phyloP scores from a whole-genome alignment of 768 basidiomycete genomes.

The Pleurotus pulmonarius region DNA sequence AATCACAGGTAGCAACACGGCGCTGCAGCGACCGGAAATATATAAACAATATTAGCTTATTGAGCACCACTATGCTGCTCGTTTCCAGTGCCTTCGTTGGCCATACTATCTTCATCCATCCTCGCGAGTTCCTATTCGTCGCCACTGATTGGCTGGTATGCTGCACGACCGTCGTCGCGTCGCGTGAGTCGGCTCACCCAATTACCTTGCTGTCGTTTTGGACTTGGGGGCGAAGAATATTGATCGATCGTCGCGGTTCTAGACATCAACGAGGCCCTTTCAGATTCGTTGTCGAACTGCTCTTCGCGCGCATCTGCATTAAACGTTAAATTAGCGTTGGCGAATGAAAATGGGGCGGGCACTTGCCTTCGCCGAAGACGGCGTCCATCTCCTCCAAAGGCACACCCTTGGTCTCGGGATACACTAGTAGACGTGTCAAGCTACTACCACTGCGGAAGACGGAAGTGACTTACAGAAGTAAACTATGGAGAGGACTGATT shows the following conservation, averaged over 20 bases:
- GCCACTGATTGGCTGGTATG: constrained; percentile 45
- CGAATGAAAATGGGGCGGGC: neutral
- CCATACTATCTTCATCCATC: constrained; percentile 8
- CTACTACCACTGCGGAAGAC: neutral
- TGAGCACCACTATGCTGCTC: neutral
- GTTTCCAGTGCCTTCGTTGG: constrained; percentile 2
- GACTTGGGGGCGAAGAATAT: constrained; percentile 20
- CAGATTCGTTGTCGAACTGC: constrained; percentile 61
- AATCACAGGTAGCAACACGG: constrained; percentile 4
- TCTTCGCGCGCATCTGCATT: constrained; percentile 42
- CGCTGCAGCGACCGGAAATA: constrained; percentile 5
- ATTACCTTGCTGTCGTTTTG: constrained; percentile 21
- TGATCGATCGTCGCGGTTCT: constrained; percentile 29
- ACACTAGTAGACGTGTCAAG: constrained; percentile 41
- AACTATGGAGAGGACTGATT: constrained; percentile 34
- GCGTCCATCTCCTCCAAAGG: constrained; percentile 90
- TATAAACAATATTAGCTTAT: neutral
- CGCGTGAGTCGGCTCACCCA: constrained; percentile 53
- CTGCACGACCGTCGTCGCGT: constrained; percentile 29
- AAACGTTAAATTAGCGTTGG: too few relatives aligned
- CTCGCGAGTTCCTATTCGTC: constrained; percentile 22
- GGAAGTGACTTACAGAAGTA: constrained; percentile 61
- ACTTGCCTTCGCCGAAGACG: constrained; percentile 83
- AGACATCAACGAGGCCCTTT: constrained; percentile 50
- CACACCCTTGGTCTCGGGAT: constrained; percentile 84